A percentile compares a stretch with the other conserved stretches of the same genome.
Conservation (phyloP, 2,329 filamentous ascomycete genomes). For the Colletotrichum tofieldiae region DNA sequence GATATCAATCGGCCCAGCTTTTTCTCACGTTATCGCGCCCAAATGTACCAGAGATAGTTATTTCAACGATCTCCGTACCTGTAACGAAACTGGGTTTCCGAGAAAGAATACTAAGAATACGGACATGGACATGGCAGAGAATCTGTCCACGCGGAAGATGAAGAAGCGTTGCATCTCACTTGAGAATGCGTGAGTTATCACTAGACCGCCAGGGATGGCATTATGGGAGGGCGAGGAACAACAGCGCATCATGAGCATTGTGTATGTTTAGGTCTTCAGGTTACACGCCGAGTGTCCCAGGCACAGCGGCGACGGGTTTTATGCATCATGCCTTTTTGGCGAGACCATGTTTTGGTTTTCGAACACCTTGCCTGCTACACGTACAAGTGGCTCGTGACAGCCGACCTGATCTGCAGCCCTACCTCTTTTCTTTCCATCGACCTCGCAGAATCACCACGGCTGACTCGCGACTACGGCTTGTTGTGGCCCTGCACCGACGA, state of each 20-base stretch:
- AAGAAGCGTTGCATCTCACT: constrained; percentile 1
- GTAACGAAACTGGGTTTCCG: not conserved
- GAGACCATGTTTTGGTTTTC: not conserved
- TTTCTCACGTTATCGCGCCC: not conserved
- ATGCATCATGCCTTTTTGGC: constrained; percentile 30
- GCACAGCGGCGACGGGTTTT: constrained; percentile 25
- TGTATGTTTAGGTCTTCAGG: constrained; percentile 36
- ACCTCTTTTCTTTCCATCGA: not conserved
- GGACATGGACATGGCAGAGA: not conserved
- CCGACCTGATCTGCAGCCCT: not conserved
- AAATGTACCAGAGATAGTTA: not conserved
- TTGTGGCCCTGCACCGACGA: not conserved
- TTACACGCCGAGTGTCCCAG: constrained; percentile 35
- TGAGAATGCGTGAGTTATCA: constrained; percentile 1
- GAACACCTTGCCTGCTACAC: not conserved
- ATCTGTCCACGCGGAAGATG: not conserved
- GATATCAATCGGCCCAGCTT: not conserved
- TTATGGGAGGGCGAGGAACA: constrained; percentile 19
- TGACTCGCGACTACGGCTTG: not conserved
- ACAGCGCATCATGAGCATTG: constrained; percentile 40
- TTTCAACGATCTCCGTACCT: too few relatives aligned
- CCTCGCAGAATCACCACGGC: not conserved
- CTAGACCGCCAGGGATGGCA: constrained; percentile 15
- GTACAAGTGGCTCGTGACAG: not conserved
- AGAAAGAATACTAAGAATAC: not conserved